Evolutionary conservation across 768 basidiomycete genomes (phyloP).

Genomic region (Tylopilus rubrobrunneus): DNA sequence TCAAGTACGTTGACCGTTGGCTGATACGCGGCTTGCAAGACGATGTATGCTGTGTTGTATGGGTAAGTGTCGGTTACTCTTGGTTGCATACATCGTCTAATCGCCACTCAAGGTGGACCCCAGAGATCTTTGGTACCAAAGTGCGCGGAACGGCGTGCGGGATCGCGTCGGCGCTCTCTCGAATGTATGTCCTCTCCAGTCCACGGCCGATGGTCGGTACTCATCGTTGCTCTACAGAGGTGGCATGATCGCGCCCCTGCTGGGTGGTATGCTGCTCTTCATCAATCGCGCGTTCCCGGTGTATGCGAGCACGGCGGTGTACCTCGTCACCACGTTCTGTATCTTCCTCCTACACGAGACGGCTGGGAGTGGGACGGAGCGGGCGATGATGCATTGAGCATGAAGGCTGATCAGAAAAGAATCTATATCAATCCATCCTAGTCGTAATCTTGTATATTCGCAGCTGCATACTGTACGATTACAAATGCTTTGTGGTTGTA

Average conservation of each 20-base stretch:
- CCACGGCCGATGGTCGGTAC: background rate
- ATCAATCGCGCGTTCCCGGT: constrained; percentile 70
- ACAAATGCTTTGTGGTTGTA: too few species aligned
- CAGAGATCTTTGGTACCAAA: constrained; percentile 81
- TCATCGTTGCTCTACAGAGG: constrained; percentile 47
- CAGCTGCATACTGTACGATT: too few species aligned
- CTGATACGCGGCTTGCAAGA: constrained; percentile 32
- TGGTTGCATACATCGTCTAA: too few species aligned
- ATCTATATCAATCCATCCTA: too few species aligned
- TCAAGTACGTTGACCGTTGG: background rate
- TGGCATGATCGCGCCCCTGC: constrained; percentile 82
- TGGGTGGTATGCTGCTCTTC: constrained; percentile 70
- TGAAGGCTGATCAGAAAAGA: too few species aligned
- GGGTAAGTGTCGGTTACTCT: constrained; percentile 35
- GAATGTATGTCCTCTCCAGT: constrained; percentile 52
- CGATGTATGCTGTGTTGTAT: constrained; percentile 87
- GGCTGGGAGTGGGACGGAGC: constrained; percentile 35
- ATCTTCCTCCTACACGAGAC: constrained; percentile 57
- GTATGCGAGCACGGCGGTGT: constrained; percentile 66
- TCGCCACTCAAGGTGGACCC: constrained; percentile 55
- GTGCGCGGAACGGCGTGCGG: constrained; percentile 88
- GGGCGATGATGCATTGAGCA: constrained; percentile 14
- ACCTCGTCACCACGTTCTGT: constrained; percentile 58
- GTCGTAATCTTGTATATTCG: too few species aligned
- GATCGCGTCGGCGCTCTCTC: constrained; percentile 79